phyloP scores from a whole-genome alignment of 2,329 filamentous ascomycete genomes.

The Paecilomyces niveus region DNA sequence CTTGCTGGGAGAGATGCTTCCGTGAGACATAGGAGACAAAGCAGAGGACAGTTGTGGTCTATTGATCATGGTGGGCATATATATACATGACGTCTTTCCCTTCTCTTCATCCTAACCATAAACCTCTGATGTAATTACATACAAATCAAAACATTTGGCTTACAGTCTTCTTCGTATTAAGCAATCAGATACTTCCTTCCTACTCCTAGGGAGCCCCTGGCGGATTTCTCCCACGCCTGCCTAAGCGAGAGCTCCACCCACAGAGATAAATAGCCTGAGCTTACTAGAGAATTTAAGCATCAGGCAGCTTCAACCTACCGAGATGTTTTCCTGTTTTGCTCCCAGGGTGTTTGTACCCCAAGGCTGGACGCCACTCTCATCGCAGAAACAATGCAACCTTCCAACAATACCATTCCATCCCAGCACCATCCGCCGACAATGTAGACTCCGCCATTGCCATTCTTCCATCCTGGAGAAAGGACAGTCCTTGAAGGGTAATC shows the following conservation, averaged over 20 bases:
- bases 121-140: neutral
- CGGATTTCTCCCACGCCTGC: no score
- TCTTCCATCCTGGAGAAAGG: constrained; percentile 38
- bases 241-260: no score
- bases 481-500: neutral
- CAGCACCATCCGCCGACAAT: constrained; percentile 56
- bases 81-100: neutral
- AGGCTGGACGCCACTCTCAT: constrained; percentile 50
- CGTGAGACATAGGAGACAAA: neutral
- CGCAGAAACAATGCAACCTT: constrained; percentile 55
- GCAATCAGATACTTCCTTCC: neutral
- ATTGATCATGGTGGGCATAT: neutral
- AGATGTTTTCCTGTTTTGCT: neutral
- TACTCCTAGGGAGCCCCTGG: no score
- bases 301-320: no score
- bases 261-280: no score
- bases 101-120: neutral
- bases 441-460: constrained; percentile 49
- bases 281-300: no score
- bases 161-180: neutral
- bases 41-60: neutral
- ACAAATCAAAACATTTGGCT: neutral
- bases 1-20: neutral
- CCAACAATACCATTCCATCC: constrained; percentile 58
- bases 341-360: constrained; percentile 39